Conservation (phyloP, 257 asterid genomes). For the Scutellaria galericulata region DNA sequence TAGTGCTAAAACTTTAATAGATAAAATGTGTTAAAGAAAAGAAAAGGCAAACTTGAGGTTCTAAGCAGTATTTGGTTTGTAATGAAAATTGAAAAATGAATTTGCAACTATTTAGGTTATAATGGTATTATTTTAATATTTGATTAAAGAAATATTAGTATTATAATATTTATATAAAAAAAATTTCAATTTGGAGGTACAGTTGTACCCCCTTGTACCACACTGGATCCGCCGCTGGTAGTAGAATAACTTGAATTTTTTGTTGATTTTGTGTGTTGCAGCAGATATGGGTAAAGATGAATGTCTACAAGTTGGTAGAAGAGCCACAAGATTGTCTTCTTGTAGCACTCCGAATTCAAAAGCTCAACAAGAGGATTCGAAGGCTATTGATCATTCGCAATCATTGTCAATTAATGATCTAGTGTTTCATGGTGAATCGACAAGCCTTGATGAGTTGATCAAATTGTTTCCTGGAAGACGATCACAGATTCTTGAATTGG, state of each 20-base stretch:
- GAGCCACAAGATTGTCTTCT: slow-evolving; percentile 65
- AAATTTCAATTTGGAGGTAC: too few relatives aligned
- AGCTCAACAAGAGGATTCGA: slow-evolving; percentile 43
- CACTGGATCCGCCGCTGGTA: too few relatives aligned
- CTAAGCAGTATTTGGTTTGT: too few relatives aligned
- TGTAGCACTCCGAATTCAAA: slow-evolving; percentile 48
- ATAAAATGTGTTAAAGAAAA: too few relatives aligned
- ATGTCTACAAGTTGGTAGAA: slow-evolving; percentile 53
- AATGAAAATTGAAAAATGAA: too few relatives aligned
- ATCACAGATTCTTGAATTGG: slow-evolving; percentile 63
- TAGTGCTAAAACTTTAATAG: too few relatives aligned
- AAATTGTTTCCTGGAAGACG: slow-evolving; percentile 69
- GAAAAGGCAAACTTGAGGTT: too few relatives aligned
- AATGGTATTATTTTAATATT: too few relatives aligned
- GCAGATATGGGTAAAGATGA: slow-evolving; percentile 58
- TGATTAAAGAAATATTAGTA: too few relatives aligned
- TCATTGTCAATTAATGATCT: slow-evolving; percentile 54
- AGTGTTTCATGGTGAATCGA: slow-evolving; percentile 47
- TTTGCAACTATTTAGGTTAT: too few relatives aligned
- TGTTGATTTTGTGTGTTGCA: slow-evolving; percentile 27
- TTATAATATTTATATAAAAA: too few relatives aligned
- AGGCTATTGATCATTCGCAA: slow-evolving; percentile 23
- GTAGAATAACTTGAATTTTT: not conserved
- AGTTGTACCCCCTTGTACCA: too few relatives aligned
- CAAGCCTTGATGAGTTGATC: slow-evolving; percentile 64